Conservation (phyloP, 257 asterid genomes). For the Galeopsis tetrahit region DNA sequence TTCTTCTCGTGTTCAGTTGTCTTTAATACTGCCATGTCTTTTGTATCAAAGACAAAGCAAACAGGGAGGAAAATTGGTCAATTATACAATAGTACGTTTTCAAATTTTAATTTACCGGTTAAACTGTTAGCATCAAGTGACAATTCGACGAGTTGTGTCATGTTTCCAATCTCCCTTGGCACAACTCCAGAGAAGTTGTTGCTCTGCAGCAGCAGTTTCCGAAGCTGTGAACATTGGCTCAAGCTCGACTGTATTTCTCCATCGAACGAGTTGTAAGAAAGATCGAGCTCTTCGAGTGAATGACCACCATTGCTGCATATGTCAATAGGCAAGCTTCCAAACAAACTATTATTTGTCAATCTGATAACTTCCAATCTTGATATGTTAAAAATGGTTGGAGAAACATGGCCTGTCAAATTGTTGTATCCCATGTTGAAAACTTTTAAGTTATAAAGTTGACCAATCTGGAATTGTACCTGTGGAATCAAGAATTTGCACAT, state of each 20-base stretch:
- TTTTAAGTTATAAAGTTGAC: slow-evolving; percentile 31
- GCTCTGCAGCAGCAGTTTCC: not conserved
- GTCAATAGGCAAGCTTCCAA: not conserved
- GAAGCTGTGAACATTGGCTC: slow-evolving; percentile 5
- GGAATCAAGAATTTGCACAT: not conserved
- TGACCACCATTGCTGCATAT: not conserved
- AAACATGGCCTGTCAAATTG: not conserved
- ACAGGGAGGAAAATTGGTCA: too few species aligned
- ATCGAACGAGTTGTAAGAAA: slow-evolving; percentile 4
- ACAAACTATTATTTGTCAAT: slow-evolving; percentile 1
- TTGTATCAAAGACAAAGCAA: not conserved
- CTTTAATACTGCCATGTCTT: not conserved
- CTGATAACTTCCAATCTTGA: not conserved
- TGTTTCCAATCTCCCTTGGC: slow-evolving; percentile 19
- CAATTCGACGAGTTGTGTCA: not conserved
- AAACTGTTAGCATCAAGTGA: slow-evolving; percentile 17
- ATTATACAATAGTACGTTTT: too few species aligned
- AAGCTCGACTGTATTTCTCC: slow-evolving; percentile 13
- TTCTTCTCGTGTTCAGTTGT: not conserved
- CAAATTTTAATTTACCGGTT: not conserved
- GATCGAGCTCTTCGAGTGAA: slow-evolving; percentile 11
- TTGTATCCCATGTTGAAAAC: slow-evolving; percentile 30
- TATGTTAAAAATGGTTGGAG: not conserved
- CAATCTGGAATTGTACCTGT: slow-evolving; percentile 31
- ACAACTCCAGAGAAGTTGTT: not conserved